Conservation (phyloP, 371 early-diverging fungal genomes). For the Dinochytrium kinnereticum region DNA sequence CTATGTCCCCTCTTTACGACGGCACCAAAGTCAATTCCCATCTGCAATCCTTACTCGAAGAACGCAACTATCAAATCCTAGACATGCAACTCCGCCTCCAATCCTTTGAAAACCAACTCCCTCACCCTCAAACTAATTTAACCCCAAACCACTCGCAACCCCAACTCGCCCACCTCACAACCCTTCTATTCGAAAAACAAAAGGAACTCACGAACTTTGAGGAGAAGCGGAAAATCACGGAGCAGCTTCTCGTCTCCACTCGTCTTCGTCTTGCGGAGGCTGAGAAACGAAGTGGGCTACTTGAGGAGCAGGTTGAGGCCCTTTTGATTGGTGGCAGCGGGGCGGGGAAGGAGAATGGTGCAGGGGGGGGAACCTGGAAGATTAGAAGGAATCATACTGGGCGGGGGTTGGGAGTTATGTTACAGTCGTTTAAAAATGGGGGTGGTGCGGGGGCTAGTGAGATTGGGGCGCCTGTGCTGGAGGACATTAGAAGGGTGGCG, state of each 20-base stretch:
- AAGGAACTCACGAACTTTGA: neutral
- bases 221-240: constrained; percentile 16
- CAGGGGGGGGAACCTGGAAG: neutral
- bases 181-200: neutral
- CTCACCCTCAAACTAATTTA: too few species aligned
- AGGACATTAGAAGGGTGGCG: constrained; percentile 5
- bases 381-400: neutral
- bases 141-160: too few species aligned
- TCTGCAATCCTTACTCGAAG: too few species aligned
- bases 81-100: too few species aligned
- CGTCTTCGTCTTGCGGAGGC: neutral
- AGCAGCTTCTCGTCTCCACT: neutral
- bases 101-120: too few species aligned
- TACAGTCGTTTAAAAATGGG: neutral
- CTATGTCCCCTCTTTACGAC: too few species aligned
- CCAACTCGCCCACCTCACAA: too few species aligned
- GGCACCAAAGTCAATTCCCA: too few species aligned
- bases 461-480: neutral
- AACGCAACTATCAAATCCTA: too few species aligned
- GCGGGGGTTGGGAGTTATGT: constrained; percentile 1
- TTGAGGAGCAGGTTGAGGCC: constrained; percentile 2
- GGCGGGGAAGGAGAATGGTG: neutral
- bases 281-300: neutral
- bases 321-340: neutral
- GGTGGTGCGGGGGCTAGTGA: neutral